Evolutionary conservation across 192 early-diverging fungal species (phyloP).

Genomic region (Entrophospora sp.): DNA sequence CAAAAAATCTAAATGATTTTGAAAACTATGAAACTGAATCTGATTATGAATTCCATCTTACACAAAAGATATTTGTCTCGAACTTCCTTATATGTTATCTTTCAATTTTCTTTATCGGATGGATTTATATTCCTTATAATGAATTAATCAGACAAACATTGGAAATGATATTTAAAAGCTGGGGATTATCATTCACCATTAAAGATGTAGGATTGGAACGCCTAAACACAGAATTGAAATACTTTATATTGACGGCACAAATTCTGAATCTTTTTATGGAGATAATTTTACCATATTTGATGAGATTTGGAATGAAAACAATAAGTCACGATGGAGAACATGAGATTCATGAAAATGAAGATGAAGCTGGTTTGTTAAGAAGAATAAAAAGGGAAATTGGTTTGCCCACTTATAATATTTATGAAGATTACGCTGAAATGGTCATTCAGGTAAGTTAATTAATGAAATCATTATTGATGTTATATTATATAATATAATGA

Average conservation of each 20-base stretch:
- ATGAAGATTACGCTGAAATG: constrained; percentile 89
- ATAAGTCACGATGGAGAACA: constrained; percentile 29
- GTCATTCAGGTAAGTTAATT: constrained; percentile 58
- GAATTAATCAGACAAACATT: constrained; percentile 52
- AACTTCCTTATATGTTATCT: constrained; percentile 76
- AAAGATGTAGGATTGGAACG: constrained; percentile 44
- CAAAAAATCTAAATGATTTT: constrained; percentile 57
- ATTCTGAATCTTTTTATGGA: constrained; percentile 67
- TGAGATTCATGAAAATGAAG: constrained; percentile 25
- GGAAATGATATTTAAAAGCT: constrained; percentile 17
- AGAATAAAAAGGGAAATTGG: constrained; percentile 48
- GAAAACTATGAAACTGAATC: constrained; percentile 78
- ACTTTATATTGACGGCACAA: constrained; percentile 81
- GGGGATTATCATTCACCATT: constrained; percentile 27
- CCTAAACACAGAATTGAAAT: constrained; percentile 54
- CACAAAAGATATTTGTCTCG: constrained; percentile 82
- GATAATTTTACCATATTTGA: constrained; percentile 61
- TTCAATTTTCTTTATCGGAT: constrained; percentile 78
- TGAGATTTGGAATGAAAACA: constrained; percentile 31
- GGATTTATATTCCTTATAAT: constrained; percentile 80
- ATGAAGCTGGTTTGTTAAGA: constrained; percentile 40
- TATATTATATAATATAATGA: not conserved
- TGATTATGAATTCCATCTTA: constrained; percentile 56
- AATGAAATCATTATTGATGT: not conserved
- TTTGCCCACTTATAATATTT: constrained; percentile 72